Base-by-base conservation (phyloP, 495 filamentous ascomycete species). In the Tuber aestivum region DNA sequence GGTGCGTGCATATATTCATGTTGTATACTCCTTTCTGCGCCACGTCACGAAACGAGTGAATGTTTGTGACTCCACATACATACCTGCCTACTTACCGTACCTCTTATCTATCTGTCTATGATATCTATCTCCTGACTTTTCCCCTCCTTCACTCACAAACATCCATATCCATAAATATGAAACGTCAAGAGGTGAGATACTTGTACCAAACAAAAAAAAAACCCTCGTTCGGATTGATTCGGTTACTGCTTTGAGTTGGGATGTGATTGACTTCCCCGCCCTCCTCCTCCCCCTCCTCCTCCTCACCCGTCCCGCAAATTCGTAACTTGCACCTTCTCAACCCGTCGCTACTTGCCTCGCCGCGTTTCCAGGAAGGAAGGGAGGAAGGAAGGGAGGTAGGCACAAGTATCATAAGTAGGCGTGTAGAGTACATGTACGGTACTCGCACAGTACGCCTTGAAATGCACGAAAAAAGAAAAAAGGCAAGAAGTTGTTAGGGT, bases 1-100 rank as follows among this genome's bases (percentile, higher is more conserved):
- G 1, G 32, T 65, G 56, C 56, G 35, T 65, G 20, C 56, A 32
- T 56, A 27, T 14, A 40, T 40, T 40, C 38, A 2, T 2, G 38
- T n/a, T n/a, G n/a, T 21, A 21, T 65, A 20, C 27, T 2, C 35
- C 27, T 65, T 32, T 27, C 56, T 16, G 56, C 10, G 56, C 56
- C 56, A 65, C 56, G 56, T 65, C 56, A 65, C 56, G 56, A 18
- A 65, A 35, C 56, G 56, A 65, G 56, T 65, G 56, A 65, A 65
- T 65, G 7, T 65, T 35, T 27, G 6, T 65, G 56, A 65, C 12
- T 35, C 14, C 27, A 20, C 27, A 14, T 35, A 4, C 27, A 1
- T 65, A n/a, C 21, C 45, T 9, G 41, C 45, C 42, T 20, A 20
- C 5, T 2, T 3, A 16, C 3, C 27, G 10, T 65, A 40, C 35